These are phyloP conservation scores for Myriosclerotinia curreyana DNA, from an alignment of 2,329 filamentous ascomycete species.

Conservation along the genomic window DNA sequence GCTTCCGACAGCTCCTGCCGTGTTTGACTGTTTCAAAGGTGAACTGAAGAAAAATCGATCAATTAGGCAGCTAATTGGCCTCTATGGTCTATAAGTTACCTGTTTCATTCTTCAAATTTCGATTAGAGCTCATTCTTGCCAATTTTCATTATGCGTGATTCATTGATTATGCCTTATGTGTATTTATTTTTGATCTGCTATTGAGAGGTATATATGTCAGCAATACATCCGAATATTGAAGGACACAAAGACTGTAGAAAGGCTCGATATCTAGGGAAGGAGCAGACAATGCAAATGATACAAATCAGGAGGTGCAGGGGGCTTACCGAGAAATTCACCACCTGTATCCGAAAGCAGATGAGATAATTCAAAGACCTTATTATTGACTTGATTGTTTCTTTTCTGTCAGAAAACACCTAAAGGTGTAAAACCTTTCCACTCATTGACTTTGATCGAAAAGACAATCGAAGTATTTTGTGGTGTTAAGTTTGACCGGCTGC, in stretches of 20 bases:
- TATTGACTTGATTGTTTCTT: not conserved
- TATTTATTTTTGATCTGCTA: not conserved
- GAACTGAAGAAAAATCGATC: slow-evolving; percentile 1
- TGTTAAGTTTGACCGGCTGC: not conserved
- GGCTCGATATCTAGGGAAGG: not conserved
- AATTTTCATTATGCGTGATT: not conserved
- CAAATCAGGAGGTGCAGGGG: not conserved
- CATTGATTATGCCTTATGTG: not conserved
- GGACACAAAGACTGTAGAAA: not conserved
- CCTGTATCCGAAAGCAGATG: not conserved
- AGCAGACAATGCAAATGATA: not conserved
- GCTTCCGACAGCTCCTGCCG: slow-evolving; percentile 11
- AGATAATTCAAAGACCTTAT: not conserved
- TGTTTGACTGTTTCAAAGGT: not conserved
- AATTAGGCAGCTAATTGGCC: not conserved
- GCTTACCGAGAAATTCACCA: not conserved
- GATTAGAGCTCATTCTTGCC: not conserved
- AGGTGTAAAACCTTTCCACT: not conserved
- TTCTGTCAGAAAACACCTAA: no score
- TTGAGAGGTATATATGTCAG: not conserved
- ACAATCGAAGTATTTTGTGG: not conserved
- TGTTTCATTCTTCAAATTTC: not conserved
- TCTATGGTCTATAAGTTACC: no score
- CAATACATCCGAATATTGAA: not conserved
- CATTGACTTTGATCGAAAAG: not conserved